Evolutionary conservation across 2,329 filamentous ascomycete genomes (phyloP).

Genomic region (Diaporthe caulivora): DNA sequence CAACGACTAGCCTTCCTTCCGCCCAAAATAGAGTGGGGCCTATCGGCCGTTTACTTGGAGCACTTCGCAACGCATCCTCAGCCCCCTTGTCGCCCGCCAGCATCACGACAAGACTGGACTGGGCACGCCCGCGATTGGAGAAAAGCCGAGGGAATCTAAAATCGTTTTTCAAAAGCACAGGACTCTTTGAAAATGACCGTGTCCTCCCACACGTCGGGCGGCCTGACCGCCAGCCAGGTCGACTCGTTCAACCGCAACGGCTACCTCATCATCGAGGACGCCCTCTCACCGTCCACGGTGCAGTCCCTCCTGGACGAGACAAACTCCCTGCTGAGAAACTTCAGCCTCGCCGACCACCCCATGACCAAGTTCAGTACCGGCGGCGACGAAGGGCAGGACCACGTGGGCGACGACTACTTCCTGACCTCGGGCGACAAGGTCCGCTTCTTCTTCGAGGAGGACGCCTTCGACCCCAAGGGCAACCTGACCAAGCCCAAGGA

Average conservation of each 20-base stretch:
- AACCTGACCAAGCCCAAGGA: slow-evolving; percentile 82
- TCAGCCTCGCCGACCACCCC: slow-evolving; percentile 86
- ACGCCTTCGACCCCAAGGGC: slow-evolving; percentile 79
- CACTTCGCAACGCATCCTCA: not conserved
- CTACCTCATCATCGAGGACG: slow-evolving; percentile 88
- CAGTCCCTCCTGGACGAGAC: slow-evolving; percentile 80
- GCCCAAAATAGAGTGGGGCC: not conserved
- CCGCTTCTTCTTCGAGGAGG: slow-evolving; percentile 97
- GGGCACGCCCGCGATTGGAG: not conserved
- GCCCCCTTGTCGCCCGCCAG: not conserved
- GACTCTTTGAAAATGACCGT: not conserved
- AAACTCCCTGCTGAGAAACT: slow-evolving; percentile 77
- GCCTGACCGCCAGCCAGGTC: slow-evolving; percentile 80
- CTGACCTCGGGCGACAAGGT: slow-evolving; percentile 90
- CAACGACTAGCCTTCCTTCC: not conserved
- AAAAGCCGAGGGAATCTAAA: not conserved
- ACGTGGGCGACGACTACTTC: slow-evolving; percentile 97
- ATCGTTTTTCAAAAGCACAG: not conserved
- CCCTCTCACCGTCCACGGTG: slow-evolving; percentile 76
- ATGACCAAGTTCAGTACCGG: slow-evolving; percentile 96
- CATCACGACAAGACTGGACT: not conserved
- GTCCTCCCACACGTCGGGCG: slow-evolving; percentile 47
- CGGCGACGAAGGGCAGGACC: slow-evolving; percentile 71
- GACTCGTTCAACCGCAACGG: slow-evolving; percentile 83
- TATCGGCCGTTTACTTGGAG: not conserved